A percentile compares a stretch with the other conserved stretches of the same genome.
These are phyloP conservation scores for Sindora glabra DNA, from an alignment of 306 rosid genomes.

Conservation along the genomic window DNA sequence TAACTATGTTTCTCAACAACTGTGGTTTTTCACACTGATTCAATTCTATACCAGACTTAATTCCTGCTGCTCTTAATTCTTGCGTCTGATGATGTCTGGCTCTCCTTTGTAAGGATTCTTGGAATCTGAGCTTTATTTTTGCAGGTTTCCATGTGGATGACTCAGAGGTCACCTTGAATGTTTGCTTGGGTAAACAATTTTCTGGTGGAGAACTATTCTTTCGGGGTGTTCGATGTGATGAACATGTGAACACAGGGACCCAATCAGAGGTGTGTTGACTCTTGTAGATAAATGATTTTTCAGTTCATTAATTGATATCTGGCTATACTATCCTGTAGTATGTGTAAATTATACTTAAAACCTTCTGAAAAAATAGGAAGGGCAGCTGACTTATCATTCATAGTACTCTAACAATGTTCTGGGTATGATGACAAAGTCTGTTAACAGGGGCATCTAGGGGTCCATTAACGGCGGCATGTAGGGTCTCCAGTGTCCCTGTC, in stretches of 20 bases:
- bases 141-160: conserved; percentile 97
- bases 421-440: no score
- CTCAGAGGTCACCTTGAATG: conserved; percentile 84
- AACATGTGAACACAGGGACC: conserved; percentile 65
- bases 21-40: neutral
- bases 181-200: conserved; percentile 82
- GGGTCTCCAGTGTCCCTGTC: no score
- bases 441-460: no score
- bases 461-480: no score
- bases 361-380: neutral
- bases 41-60: neutral
- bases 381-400: neutral
- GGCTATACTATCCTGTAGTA: conserved; percentile 1
- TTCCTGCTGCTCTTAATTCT: neutral
- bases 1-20: neutral
- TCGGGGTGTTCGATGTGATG: conserved; percentile 89
- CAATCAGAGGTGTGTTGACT: conserved; percentile 51
- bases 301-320: neutral
- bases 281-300: neutral
- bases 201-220: conserved; percentile 84
- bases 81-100: neutral
- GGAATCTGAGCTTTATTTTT: conserved; percentile 24
- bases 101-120: conserved; percentile 16
- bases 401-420: no score
- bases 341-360: neutral